These are phyloP conservation scores for Bullera alba DNA, from an alignment of 768 basidiomycete genomes.

Conservation along the genomic window DNA sequence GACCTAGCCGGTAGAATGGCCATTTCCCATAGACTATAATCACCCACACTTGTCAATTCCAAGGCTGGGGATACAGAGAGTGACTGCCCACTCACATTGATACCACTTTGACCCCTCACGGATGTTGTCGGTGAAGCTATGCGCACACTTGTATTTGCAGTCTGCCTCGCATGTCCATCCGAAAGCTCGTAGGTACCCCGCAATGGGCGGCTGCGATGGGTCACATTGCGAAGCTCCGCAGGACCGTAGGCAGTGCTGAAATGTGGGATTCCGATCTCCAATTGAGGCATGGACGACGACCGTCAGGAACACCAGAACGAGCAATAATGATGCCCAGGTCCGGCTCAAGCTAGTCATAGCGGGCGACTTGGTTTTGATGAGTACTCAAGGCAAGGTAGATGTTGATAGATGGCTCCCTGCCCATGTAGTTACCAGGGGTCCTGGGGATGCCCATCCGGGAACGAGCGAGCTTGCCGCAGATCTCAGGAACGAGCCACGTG, in stretches of 20 bases:
- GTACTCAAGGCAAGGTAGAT: too few species aligned
- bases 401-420: too few species aligned
- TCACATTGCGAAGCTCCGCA: conserved; percentile 52
- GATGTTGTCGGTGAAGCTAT: conserved; percentile 60
- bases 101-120: conserved; percentile 18
- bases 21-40: conserved; percentile 82
- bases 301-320: background rate
- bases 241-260: conserved; percentile 52
- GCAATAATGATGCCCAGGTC: too few species aligned
- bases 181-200: conserved; percentile 59
- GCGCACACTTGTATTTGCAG: conserved; percentile 87
- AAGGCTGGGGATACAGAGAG: background rate
- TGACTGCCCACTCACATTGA: conserved; percentile 41
- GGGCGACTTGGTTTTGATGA: too few species aligned
- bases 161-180: conserved; percentile 83
- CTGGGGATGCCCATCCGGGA: too few species aligned
- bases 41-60: background rate
- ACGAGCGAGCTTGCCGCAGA: too few species aligned
- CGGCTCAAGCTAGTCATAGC: too few species aligned
- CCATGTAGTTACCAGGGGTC: too few species aligned
- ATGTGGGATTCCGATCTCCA: conserved; percentile 58
- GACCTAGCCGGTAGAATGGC: conserved; percentile 84
- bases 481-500: too few species aligned
- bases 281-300: conserved; percentile 51
- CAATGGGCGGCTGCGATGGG: conserved; percentile 46